These are phyloP conservation scores for Plasmopara halstedii DNA, from an alignment of 352 stramenopile species.

Conservation along the genomic window DNA sequence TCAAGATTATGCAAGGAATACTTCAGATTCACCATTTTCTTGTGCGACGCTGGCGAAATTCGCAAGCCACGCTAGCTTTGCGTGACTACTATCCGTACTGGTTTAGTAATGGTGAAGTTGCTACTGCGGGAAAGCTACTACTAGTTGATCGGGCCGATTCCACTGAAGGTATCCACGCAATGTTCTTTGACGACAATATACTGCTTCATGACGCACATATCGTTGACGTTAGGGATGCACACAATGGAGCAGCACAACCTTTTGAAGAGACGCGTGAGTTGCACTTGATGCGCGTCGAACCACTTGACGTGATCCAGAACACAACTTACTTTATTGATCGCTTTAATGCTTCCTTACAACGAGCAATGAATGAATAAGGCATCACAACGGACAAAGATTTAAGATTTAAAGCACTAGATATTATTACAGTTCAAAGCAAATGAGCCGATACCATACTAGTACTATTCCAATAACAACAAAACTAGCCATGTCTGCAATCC, in stretches of 20 bases:
- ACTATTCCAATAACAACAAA: too few species aligned
- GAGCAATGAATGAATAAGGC: background rate
- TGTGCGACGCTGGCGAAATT: constrained; percentile 32
- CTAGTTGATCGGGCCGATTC: constrained; percentile 27
- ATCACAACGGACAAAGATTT: too few species aligned
- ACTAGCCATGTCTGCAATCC: too few species aligned
- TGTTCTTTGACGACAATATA: constrained; percentile 85
- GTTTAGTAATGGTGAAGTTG: constrained; percentile 46
- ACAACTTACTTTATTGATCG: constrained; percentile 47
- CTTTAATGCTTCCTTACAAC: constrained; percentile 26
- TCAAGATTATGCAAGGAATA: constrained; percentile 30
- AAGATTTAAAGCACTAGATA: too few species aligned
- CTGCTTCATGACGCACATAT: constrained; percentile 60
- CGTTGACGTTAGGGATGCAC: constrained; percentile 41
- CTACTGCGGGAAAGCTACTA: constrained; percentile 52
- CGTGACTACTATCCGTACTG: constrained; percentile 75
- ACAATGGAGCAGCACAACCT: constrained; percentile 16
- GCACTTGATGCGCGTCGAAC: constrained; percentile 55
- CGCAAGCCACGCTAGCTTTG: constrained; percentile 55
- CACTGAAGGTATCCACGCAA: constrained; percentile 22
- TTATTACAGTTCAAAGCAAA: too few species aligned
- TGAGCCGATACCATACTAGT: too few species aligned
- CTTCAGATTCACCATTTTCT: constrained; percentile 46
- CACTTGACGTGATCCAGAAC: constrained; percentile 47
- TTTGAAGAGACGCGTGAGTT: constrained; percentile 38